Conservation (phyloP, 495 filamentous ascomycete species). For the Penicillium chermesinum region DNA sequence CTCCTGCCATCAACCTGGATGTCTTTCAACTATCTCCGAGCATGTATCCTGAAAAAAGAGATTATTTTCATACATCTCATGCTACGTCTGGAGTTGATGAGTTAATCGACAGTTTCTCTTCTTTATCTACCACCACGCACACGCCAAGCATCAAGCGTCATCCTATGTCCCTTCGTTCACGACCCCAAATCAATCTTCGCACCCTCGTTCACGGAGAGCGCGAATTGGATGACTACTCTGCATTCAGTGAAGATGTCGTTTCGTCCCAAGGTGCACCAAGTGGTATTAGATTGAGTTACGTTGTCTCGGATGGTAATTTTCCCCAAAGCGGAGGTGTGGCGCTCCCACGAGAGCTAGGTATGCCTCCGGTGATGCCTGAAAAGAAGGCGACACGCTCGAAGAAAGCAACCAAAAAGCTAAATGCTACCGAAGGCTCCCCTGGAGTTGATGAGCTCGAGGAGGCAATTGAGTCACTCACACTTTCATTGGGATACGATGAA, state of each 20-base stretch:
- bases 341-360: neutral
- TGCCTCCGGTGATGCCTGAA: neutral
- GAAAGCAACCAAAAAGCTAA: neutral
- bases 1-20: slow-evolving; percentile 1
- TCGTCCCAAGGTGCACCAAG: neutral
- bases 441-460: neutral
- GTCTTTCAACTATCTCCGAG: slow-evolving; percentile 15
- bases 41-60: slow-evolving; percentile 14
- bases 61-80: neutral
- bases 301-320: neutral
- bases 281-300: slow-evolving; percentile 5
- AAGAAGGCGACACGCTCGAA: neutral
- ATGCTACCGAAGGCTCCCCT: neutral
- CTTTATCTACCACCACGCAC: slow-evolving; percentile 19
- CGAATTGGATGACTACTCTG: slow-evolving; percentile 13
- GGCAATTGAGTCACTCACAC: neutral
- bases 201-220: slow-evolving; percentile 5
- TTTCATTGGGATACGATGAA: neutral
- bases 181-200: slow-evolving; percentile 7
- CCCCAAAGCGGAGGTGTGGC: neutral
- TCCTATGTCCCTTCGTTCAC: slow-evolving; percentile 13
- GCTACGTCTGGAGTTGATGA: slow-evolving; percentile 23
- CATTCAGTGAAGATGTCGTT: slow-evolving; percentile 4
- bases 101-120: slow-evolving; percentile 26
- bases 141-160: slow-evolving; percentile 21